phyloP scores from a whole-genome alignment of 257 asterid species.

The Penstemon newberryi region DNA sequence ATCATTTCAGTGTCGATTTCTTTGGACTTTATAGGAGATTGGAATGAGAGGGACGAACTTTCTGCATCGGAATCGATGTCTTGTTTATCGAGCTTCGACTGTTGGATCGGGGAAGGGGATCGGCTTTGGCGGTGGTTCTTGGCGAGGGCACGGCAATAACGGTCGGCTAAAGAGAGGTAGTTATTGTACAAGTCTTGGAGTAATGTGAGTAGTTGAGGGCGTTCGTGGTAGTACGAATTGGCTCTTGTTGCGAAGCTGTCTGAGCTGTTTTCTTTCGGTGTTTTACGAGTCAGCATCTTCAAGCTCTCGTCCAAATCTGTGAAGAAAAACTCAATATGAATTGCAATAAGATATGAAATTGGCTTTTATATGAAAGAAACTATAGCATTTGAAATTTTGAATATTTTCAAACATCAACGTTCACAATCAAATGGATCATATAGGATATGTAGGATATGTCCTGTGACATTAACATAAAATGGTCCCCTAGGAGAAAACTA shows the following conservation, averaged over 20 bases:
- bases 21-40: conserved; percentile 33
- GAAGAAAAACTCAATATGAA: neutral
- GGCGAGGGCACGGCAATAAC: conserved; percentile 75
- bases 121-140: conserved; percentile 53
- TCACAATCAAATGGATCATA: conserved; percentile 17
- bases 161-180: conserved; percentile 79
- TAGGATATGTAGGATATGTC: neutral
- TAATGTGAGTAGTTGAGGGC: conserved; percentile 75
- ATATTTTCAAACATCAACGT: neutral
- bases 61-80: conserved; percentile 70
- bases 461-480: neutral
- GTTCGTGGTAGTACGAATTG: conserved; percentile 71
- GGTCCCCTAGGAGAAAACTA: conserved; percentile 20
- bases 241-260: conserved; percentile 80
- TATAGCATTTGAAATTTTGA: conserved; percentile 21
- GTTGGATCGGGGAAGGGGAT: conserved; percentile 51
- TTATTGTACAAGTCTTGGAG: conserved; percentile 78
- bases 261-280: conserved; percentile 38
- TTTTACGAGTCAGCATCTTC: conserved; percentile 51
- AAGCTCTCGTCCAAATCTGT: conserved; percentile 88
- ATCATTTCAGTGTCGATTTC: conserved; percentile 53
- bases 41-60: conserved; percentile 65
- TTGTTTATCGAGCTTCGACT: conserved; percentile 39
- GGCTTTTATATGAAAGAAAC: conserved; percentile 1
- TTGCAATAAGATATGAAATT: neutral